Evolutionary conservation across 805 yeast species (phyloP), one percentile per base, ranked within the genome.

Genomic region (Yamadazyma insecticola): DNA sequence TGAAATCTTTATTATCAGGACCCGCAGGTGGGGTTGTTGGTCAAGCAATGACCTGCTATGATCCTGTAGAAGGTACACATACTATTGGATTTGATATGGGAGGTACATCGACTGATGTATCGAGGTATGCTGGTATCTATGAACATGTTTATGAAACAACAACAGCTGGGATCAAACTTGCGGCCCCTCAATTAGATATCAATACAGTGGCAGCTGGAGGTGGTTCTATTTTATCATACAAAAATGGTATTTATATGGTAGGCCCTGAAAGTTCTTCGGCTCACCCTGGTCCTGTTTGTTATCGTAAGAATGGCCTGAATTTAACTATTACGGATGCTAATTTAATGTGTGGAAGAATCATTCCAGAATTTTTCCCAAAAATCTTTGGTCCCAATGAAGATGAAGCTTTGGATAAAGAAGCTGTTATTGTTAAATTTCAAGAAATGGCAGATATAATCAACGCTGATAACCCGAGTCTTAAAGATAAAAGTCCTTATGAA

Each of bases 11-110:
- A 28, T 58, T 89, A 19, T 86, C 96, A 1, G 97, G 97, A 2
- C 97, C 97, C 2, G 97, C 97, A 5, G 97, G 97, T 22, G 97
- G 97, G 28, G 95, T 89, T 30, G 96, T 89, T 22, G 97, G 97
- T 1, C 84, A 77, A 46, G 84, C 96, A 0, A 70, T 76, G 30
- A 89, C 97, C 0, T 84, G 95, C 38, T 86, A 69, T 50, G 74
- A 69, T 39, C 10, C 29, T 2, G 14, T 28, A 2, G 40, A 36
- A 20, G 36, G 36, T 2, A 36, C 40, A 48, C 63, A 60, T 13
- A 58, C 61, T 19, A 52, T 63, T 16, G 70, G 70, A 1, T 50
- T 50, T 37, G 59, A 64, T 43, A 65, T 65, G 39, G 71, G 71
- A 20, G 71, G 71, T 14, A 64, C 71, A 4, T 41, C 69, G 54